Base-by-base conservation (phyloP, 495 filamentous ascomycete species). In the Jackrogersella minutella region DNA sequence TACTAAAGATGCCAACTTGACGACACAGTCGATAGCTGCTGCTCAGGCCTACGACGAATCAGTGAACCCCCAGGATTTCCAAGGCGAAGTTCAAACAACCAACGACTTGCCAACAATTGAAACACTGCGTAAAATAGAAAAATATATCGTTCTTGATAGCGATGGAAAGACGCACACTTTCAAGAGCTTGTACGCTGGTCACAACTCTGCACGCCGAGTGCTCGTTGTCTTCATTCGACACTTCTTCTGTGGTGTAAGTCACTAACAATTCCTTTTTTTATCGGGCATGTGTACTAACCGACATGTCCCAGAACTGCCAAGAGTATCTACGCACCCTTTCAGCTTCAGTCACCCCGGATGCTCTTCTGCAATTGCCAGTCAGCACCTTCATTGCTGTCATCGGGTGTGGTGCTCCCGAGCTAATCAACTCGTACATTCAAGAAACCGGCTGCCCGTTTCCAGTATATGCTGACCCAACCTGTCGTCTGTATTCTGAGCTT, bases 231-330 rank as follows among this genome's bases (percentile, higher is more conserved):
- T 97, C 69, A 84, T 97, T 43, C 84, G 93, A 19, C 92, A 97
- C 76, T 97, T 96, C 79, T 94, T 91, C 81, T 97, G 93, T 69
- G 91, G 92, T 1, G 91, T 91, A 81, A 78, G 92, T 80, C 37
- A 22, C 43, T 19, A 22, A 63, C 51, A 16, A 8, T 28, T 34
- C 36, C 19, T 58, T 31, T 40, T 31, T 40, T 50, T 8, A 30
- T 50, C 14, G 34, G 43, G 40, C 62, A 50, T 56, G 11, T 22
- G 54, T 52, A 34, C 39, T 62, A 58, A 71, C 50, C 31, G 47
- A 30, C 14, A 47, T 63, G 31, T 68, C 41, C 0, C 41, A 90
- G 87, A 87, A 87, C 71, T 91, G 88, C 78, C 87, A 92, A 77
- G 86, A 91, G 72, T 93, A 91, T 78, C 75, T 94, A 57, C 84